These are phyloP conservation scores for Dalechampia spathulata DNA, from an alignment of 441 rosid species.

Conservation along the genomic window DNA sequence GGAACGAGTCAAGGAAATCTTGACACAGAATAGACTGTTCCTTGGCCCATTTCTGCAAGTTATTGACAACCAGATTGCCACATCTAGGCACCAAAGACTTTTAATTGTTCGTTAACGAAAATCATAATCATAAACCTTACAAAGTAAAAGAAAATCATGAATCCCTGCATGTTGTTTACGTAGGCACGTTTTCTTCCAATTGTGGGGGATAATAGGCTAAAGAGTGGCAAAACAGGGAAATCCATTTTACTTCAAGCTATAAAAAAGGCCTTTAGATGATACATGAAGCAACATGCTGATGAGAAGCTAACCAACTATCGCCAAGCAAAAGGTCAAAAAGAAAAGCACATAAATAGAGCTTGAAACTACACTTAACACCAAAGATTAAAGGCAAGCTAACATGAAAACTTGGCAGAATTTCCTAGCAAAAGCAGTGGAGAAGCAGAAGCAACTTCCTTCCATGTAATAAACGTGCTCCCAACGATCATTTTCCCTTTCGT, in stretches of 20 bases:
- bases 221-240: background rate
- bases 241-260: background rate
- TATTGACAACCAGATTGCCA: background rate
- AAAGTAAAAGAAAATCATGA: no score
- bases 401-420: conserved; percentile 4
- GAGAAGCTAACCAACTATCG: background rate
- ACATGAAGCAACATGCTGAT: conserved; percentile 11
- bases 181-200: background rate
- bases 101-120: background rate
- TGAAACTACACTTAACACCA: conserved; percentile 17
- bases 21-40: background rate
- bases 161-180: no score
- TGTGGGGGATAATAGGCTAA: no score
- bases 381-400: conserved; percentile 12
- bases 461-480: conserved; percentile 35
- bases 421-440: conserved; percentile 20
- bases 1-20: background rate
- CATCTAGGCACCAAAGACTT: no score
- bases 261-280: conserved; percentile 5
- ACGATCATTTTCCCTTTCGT: conserved; percentile 27
- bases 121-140: background rate
- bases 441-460: conserved; percentile 22
- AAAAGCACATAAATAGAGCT: background rate
- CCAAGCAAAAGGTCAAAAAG: no score
- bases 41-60: background rate